Percentiles rank a stretch among this genome's conserved stretches.
These are phyloP conservation scores for Penicillium sclerotiorum DNA, from an alignment of 2,329 filamentous ascomycete genomes.

Conservation along the genomic window DNA sequence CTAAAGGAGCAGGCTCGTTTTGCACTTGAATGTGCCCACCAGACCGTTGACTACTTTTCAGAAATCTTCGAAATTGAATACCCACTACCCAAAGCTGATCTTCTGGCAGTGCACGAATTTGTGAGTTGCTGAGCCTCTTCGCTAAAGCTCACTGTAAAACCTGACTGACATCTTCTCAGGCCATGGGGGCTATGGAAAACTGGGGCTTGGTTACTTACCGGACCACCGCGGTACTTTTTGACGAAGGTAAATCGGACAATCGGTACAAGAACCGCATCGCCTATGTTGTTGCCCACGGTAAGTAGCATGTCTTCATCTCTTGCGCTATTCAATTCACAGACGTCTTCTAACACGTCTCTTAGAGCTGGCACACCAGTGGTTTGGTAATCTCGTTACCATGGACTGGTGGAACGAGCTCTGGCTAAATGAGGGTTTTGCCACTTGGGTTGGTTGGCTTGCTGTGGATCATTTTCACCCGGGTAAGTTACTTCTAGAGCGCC, in stretches of 20 bases:
- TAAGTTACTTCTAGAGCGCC: conserved; percentile 30
- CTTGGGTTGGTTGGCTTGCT: conserved; percentile 96
- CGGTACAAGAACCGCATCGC: conserved; percentile 91
- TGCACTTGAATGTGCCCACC: conserved; percentile 86
- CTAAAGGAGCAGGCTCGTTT: conserved; percentile 88
- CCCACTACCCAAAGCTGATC: conserved; percentile 86
- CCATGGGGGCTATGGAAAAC: conserved; percentile 83
- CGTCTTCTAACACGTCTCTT: neutral
- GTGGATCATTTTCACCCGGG: conserved; percentile 85
- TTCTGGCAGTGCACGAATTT: conserved; percentile 92
- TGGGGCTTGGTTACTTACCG: conserved; percentile 97
- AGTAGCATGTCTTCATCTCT: conserved; percentile 19
- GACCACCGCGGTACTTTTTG: conserved; percentile 93
- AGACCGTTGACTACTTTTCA: conserved; percentile 95
- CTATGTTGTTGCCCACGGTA: conserved; percentile 89
- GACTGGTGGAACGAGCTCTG: conserved; percentile 95
- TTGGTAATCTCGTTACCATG: conserved; percentile 94
- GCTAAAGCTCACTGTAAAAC: conserved; percentile 19
- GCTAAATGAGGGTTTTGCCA: conserved; percentile 96
- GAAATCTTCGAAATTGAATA: conserved; percentile 92
- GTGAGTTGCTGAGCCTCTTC: conserved; percentile 52
- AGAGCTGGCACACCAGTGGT: conserved; percentile 96
- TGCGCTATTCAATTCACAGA: conserved; percentile 4
- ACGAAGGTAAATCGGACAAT: conserved; percentile 86
- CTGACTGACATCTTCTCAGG: conserved; percentile 46